Conservation (phyloP, 2,329 filamentous ascomycete genomes). For the Incumbomyces lentus region DNA sequence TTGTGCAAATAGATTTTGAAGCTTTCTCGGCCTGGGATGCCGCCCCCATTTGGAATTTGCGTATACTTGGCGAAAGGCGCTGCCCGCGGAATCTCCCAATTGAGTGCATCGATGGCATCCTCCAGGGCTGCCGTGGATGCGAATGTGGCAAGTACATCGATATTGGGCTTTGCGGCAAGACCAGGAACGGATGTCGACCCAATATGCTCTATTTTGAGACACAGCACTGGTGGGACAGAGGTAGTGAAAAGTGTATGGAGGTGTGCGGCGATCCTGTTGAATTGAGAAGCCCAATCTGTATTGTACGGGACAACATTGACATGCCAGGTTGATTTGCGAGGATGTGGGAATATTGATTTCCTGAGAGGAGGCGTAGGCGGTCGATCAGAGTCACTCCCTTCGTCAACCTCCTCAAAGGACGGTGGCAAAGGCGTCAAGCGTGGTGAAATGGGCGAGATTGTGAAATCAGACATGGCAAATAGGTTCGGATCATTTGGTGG, state of each 20-base stretch:
- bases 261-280: slow-evolving; percentile 10
- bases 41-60: slow-evolving; percentile 17
- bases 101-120: slow-evolving; percentile 13
- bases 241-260: slow-evolving; percentile 11
- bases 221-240: slow-evolving; percentile 5
- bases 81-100: slow-evolving; percentile 46
- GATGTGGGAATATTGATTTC: slow-evolving; percentile 1
- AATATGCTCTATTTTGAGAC: slow-evolving; percentile 18
- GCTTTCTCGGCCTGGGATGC: slow-evolving; percentile 16
- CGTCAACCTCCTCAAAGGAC: background rate
- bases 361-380: slow-evolving; percentile 1
- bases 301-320: slow-evolving; percentile 9
- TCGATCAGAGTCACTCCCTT: background rate
- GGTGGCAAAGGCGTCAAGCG: slow-evolving; percentile 3
- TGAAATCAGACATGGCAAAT: background rate
- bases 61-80: slow-evolving; percentile 17
- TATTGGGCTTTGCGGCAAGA: slow-evolving; percentile 18
- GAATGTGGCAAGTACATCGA: slow-evolving; percentile 20
- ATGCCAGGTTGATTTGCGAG: slow-evolving; percentile 6
- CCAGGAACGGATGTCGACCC: slow-evolving; percentile 17
- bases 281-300: slow-evolving; percentile 14
- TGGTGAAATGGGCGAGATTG: background rate
- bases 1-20: slow-evolving; percentile 14
- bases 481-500: too few species aligned
- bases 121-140: slow-evolving; percentile 7